Evolutionary conservation across 768 basidiomycete species (phyloP).

Genomic region (Rhizopogon vesiculosus): DNA sequence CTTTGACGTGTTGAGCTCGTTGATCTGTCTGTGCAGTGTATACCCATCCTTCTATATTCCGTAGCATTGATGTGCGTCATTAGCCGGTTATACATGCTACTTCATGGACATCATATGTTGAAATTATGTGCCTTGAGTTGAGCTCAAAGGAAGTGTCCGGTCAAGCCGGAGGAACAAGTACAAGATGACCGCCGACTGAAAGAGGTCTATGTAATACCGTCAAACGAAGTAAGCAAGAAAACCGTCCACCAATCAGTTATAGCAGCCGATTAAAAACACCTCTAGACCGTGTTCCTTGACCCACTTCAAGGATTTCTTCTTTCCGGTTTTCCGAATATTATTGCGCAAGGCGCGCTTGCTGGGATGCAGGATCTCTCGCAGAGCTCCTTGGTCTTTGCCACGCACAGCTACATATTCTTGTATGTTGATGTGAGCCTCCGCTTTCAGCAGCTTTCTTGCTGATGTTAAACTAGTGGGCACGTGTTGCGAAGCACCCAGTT

Average conservation of each 20-base stretch:
- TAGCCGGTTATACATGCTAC: not conserved
- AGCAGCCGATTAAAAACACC: constrained; percentile 56
- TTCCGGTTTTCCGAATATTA: constrained; percentile 48
- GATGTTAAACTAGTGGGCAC: constrained; percentile 59
- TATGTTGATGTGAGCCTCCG: constrained; percentile 65
- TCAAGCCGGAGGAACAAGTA: not conserved
- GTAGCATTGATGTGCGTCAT: not conserved
- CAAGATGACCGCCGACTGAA: not conserved
- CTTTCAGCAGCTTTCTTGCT: constrained; percentile 64
- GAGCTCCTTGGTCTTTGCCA: constrained; percentile 54
- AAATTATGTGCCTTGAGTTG: not conserved
- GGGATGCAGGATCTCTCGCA: constrained; percentile 59
- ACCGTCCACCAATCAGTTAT: constrained; percentile 21
- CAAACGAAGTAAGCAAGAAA: not conserved
- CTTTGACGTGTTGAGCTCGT: not conserved
- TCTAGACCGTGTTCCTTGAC: constrained; percentile 62
- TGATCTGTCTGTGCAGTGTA: not conserved
- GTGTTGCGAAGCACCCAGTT: constrained; percentile 55
- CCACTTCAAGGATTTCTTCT: constrained; percentile 42
- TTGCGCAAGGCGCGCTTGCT: constrained; percentile 57
- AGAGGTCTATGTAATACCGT: not conserved
- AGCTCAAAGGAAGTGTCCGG: not conserved
- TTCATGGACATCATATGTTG: not conserved
- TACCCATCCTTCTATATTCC: not conserved
- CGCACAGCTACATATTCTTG: constrained; percentile 69